Percentiles rank a stretch among this genome's conserved stretches.
Conservation (phyloP, 352 stramenopile species). For the Globisporangium cederbergense region DNA sequence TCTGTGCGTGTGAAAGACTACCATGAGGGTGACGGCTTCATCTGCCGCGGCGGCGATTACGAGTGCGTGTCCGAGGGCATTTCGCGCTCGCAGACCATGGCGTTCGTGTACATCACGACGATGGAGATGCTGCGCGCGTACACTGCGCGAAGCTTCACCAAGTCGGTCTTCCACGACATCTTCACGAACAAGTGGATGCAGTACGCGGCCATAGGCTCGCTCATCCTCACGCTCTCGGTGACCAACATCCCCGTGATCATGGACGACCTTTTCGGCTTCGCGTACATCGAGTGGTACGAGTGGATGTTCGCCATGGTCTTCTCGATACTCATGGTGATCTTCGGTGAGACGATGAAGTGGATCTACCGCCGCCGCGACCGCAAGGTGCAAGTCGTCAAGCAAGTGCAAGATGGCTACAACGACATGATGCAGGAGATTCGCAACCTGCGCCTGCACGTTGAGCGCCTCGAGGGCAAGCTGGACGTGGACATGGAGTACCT, state of each 20-base stretch:
- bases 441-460: constrained; percentile 51
- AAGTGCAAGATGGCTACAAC: constrained; percentile 38
- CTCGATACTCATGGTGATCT: constrained; percentile 60
- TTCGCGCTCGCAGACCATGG: constrained; percentile 66
- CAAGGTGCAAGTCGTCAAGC: constrained; percentile 30
- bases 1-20: constrained; percentile 21
- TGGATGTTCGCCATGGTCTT: constrained; percentile 72
- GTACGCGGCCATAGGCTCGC: constrained; percentile 54
- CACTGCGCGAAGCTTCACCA: constrained; percentile 74
- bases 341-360: constrained; percentile 69
- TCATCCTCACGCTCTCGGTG: constrained; percentile 57
- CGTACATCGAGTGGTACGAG: constrained; percentile 68
- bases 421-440: constrained; percentile 55
- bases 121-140: constrained; percentile 76
- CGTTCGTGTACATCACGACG: constrained; percentile 74
- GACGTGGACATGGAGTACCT: constrained; percentile 47
- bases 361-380: constrained; percentile 58
- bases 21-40: constrained; percentile 39
- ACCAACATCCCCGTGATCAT: constrained; percentile 68
- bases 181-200: constrained; percentile 84
- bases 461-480: constrained; percentile 59
- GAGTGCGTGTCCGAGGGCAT: constrained; percentile 64
- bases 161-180: constrained; percentile 66
- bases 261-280: constrained; percentile 68
- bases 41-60: constrained; percentile 49